Conservation (phyloP, 345 rosid species). For the Hevea brasiliensis region DNA sequence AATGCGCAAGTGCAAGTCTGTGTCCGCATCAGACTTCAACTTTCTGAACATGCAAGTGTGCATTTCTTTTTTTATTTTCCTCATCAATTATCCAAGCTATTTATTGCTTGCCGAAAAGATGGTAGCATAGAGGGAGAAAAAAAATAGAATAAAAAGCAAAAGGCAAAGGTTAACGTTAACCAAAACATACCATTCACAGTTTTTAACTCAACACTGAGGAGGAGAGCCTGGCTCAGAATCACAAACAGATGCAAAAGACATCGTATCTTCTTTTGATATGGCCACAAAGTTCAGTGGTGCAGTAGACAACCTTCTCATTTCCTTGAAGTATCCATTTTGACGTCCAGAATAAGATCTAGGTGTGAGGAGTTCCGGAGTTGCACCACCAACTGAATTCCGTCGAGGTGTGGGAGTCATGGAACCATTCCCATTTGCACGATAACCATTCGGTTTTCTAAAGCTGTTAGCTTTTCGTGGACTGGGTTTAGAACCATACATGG, state of each 20-base stretch:
- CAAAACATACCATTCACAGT: constrained; percentile 31
- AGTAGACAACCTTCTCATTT: constrained; percentile 75
- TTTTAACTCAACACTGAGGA: constrained; percentile 46
- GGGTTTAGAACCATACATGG: constrained; percentile 88
- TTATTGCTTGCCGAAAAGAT: background rate
- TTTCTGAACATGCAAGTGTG: no score
- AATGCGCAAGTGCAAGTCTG: no score
- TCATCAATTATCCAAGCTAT: background rate
- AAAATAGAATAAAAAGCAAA: background rate
- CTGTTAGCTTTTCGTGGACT: constrained; percentile 87
- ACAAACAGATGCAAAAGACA: constrained; percentile 78
- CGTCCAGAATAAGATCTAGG: constrained; percentile 93
- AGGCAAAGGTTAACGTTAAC: background rate
- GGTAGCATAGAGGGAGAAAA: background rate
- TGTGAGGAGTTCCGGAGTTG: constrained; percentile 77
- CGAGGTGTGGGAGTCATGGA: constrained; percentile 87
- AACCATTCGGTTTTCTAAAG: constrained; percentile 78
- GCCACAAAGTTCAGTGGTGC: constrained; percentile 85
- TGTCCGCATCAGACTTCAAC: no score
- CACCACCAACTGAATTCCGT: constrained; percentile 65
- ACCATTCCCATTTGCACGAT: constrained; percentile 75
- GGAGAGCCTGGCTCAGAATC: constrained; percentile 91
- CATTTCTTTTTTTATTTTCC: background rate
- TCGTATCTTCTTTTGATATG: constrained; percentile 79
- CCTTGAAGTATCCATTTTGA: constrained; percentile 83